Conservation (phyloP, 2,329 filamentous ascomycete species). For the Fusarium nygamai region DNA sequence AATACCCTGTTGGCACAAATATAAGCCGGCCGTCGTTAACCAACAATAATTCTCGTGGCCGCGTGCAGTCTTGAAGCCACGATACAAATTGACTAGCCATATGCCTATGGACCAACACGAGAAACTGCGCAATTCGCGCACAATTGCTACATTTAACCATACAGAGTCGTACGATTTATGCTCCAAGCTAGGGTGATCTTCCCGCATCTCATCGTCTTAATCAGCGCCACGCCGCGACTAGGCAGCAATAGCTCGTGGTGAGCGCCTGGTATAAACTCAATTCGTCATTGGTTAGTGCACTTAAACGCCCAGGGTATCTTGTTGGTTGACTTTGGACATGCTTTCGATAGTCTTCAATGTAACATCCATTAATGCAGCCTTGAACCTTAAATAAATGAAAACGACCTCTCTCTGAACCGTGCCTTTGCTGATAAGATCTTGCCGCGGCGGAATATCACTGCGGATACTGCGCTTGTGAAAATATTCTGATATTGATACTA, state of each 20-base stretch:
- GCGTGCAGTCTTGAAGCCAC: background rate
- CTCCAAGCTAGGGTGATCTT: background rate
- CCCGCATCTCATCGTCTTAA: background rate
- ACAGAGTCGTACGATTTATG: slow-evolving; percentile 1
- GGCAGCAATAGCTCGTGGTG: background rate
- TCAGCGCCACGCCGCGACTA: background rate
- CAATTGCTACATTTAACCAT: background rate
- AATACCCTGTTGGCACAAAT: background rate
- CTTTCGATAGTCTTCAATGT: background rate
- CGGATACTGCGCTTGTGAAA: background rate
- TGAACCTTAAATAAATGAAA: background rate
- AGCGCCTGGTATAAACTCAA: background rate
- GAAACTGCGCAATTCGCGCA: background rate
- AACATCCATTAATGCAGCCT: background rate
- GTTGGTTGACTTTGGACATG: background rate
- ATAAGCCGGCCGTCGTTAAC: background rate
- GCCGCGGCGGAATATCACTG: background rate
- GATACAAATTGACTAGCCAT: no score
- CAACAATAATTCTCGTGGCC: background rate
- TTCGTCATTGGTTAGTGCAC: background rate
- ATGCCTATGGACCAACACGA: background rate
- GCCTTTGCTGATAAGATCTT: no score
- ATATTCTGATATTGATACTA: background rate
- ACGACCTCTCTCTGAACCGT: background rate
- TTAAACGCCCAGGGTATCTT: background rate